Base-by-base conservation (phyloP, 2,329 filamentous ascomycete genomes). In the Fusarium tupiense region DNA sequence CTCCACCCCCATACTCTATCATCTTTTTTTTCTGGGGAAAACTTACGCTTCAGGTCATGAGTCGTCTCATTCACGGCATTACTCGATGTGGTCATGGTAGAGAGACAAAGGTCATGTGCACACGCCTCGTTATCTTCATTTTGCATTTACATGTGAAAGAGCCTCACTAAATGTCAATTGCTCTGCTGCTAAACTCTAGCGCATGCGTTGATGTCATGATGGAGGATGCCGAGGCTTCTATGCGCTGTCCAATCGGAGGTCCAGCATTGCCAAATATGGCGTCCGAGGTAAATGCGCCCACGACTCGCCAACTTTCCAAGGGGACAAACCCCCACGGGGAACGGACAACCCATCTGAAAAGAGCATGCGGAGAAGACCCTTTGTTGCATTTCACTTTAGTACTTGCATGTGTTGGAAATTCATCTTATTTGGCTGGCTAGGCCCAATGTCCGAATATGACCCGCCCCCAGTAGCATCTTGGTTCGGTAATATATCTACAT, bases 201-300 rank as follows among this genome's bases (percentile, higher is more conserved):
- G 69, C 64, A 63, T 52, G 37, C 63, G 33, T 73, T 77, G 72
- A 77, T 77, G 76, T 77, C 76, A 78, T 78, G 71, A 67, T 78
- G 76, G 73, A 44, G 47, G 74, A 71, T 77, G 76, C 76, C 76
- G 76, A 78, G 76, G 72, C 52, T 70, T 67, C 38, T 44, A 8
- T 24, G 35, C 16, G 40, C 47, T 24, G 52, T 38, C 76, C 76
- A 78, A 78, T 78, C 73, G 64, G 50, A 76, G 49, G 33, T 24
- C 40, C 26, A 78, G 61, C 53, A 78, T 78, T 78, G 76, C 71
- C 68, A 78, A 78, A 60, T 62, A 52, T 24, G 22, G 56, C 24
- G 67, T 67, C 73, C 71, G 71, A 71, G 64, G 69, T 65, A 60
- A 65, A 53, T 69, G 40, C 64, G 40, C 64, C 59, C 64, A 57